Conservation (phyloP, 2,329 filamentous ascomycete genomes). For the Neofusicoccum laricinum region DNA sequence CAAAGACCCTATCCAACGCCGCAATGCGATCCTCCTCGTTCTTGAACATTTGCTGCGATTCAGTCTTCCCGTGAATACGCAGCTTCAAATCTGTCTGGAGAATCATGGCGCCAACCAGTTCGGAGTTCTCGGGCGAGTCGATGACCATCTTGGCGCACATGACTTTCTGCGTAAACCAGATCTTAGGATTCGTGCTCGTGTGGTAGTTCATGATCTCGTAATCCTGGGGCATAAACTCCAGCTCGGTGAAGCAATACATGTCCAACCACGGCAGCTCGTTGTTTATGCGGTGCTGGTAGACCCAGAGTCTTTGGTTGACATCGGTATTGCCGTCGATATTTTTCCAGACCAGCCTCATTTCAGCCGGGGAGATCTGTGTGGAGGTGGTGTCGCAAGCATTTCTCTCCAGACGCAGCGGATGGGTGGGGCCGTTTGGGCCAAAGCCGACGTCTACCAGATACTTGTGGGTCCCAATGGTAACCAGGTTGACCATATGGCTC, state of each 20-base stretch:
- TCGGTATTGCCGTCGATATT: conserved; percentile 33
- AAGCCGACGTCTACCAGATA: conserved; percentile 46
- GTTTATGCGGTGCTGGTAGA: conserved; percentile 37
- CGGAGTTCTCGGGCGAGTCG: conserved; percentile 31
- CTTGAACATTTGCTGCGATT: conserved; percentile 38
- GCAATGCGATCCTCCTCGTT: conserved; percentile 44
- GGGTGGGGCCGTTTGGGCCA: conserved; percentile 35
- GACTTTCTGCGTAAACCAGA: conserved; percentile 31
- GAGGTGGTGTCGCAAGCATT: conserved; percentile 19
- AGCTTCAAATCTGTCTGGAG: conserved; percentile 45
- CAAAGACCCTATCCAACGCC: conserved; percentile 44
- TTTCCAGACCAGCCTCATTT: conserved; percentile 32
- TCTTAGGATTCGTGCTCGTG: conserved; percentile 32
- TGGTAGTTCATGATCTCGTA: conserved; percentile 34
- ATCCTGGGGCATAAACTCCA: conserved; percentile 34
- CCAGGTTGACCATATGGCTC: conserved; percentile 46
- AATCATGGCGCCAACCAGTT: conserved; percentile 38
- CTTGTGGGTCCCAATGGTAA: conserved; percentile 34
- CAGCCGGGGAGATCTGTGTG: conserved; percentile 30
- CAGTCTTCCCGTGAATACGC: conserved; percentile 43
- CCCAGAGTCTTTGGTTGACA: conserved; percentile 41
- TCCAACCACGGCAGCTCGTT: conserved; percentile 54
- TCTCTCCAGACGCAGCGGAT: conserved; percentile 37
- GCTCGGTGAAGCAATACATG: conserved; percentile 61
- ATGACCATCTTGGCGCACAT: conserved; percentile 55